These are phyloP conservation scores for Catharanthus roseus DNA, from an alignment of 257 asterid genomes.

Conservation along the genomic window DNA sequence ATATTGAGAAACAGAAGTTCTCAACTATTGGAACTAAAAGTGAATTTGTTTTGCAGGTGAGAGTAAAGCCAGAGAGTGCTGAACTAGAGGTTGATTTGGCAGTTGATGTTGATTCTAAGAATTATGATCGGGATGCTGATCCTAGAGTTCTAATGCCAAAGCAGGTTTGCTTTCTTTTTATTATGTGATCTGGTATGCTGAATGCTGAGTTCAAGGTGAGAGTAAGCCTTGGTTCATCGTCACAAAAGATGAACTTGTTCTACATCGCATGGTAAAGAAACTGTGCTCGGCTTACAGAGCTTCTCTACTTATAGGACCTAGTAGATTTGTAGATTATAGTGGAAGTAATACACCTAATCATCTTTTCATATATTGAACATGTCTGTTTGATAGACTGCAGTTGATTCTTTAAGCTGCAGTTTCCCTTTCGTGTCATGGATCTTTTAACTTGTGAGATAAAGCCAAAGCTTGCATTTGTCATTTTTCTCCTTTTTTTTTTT, in stretches of 20 bases:
- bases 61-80: slow-evolving; percentile 52
- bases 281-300: neutral
- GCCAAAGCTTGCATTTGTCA: neutral
- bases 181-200: neutral
- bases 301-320: neutral
- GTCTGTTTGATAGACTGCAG: no score
- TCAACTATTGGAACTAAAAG: neutral
- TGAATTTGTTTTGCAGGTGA: slow-evolving; percentile 45
- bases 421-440: neutral
- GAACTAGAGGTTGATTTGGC: slow-evolving; percentile 77
- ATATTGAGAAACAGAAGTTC: neutral
- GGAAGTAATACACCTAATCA: neutral
- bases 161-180: slow-evolving; percentile 39
- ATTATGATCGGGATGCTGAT: slow-evolving; percentile 52
- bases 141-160: slow-evolving; percentile 34
- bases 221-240: neutral
- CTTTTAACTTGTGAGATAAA: neutral
- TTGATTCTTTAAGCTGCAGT: neutral
- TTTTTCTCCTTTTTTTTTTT: neutral
- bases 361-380: neutral
- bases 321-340: neutral
- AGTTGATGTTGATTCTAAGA: slow-evolving; percentile 53
- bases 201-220: neutral
- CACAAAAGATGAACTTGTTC: no score
- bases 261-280: neutral